Percentiles rank a stretch among this genome's conserved stretches.
Conservation (phyloP, 345 rosid genomes). For the Citrus unshiu region DNA sequence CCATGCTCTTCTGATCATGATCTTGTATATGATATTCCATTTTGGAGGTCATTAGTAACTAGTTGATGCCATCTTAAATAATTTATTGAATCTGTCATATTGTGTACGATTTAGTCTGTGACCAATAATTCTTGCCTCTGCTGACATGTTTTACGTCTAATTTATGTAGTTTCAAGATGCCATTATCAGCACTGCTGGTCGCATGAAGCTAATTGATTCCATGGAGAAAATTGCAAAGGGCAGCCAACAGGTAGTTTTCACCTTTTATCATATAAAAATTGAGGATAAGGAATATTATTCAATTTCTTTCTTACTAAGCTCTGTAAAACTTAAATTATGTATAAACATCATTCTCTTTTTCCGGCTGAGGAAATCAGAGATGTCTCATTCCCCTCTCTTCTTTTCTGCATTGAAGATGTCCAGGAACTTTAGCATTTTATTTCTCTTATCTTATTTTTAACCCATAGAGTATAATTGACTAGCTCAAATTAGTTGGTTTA, state of each 20-base stretch:
- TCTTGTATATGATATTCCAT: not conserved
- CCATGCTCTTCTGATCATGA: not conserved
- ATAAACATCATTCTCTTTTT: not conserved
- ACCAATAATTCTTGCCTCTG: not conserved
- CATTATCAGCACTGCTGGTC: constrained; percentile 56
- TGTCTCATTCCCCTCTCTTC: not conserved
- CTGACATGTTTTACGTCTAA: constrained; percentile 7
- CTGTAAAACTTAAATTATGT: not conserved
- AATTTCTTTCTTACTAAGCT: not conserved
- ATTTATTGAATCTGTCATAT: not conserved
- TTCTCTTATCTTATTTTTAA: not conserved
- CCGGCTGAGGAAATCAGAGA: not conserved
- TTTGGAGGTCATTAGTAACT: not conserved
- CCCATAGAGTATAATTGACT: not conserved
- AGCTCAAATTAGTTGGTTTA: not conserved
- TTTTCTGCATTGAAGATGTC: not conserved
- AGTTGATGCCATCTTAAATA: not conserved
- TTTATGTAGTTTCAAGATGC: constrained; percentile 74
- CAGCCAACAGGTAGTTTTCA: constrained; percentile 61
- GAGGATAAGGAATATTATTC: not conserved
- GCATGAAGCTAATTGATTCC: constrained; percentile 62
- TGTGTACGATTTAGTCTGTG: not conserved
- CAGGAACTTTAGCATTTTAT: not conserved
- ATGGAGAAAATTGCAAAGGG: constrained; percentile 82
- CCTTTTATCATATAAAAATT: not conserved